Conservation (phyloP, 139 green algal species). For the Chlamydomonas eustigma region DNA sequence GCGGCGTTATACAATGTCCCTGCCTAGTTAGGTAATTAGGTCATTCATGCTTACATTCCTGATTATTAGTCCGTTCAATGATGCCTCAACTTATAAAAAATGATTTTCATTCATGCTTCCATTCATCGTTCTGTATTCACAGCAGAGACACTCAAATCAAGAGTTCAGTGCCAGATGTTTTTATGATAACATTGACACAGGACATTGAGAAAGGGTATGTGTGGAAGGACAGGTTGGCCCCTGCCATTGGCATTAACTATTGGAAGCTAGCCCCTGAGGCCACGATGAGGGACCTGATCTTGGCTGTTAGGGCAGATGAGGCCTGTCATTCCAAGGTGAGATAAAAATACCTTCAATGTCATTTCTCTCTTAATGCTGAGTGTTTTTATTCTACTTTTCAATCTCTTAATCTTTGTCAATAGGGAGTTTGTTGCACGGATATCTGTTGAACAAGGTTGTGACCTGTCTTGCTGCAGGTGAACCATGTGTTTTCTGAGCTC, state of each 20-base stretch:
- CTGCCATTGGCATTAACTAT: constrained; percentile 66
- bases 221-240: constrained; percentile 59
- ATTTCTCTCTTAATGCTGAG: neutral
- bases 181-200: too few relatives aligned
- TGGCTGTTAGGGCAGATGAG: constrained; percentile 86
- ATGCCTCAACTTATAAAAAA: too few relatives aligned
- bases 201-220: constrained; percentile 68
- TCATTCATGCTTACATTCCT: too few relatives aligned
- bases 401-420: neutral
- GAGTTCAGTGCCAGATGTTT: neutral
- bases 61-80: too few relatives aligned
- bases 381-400: neutral
- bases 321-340: constrained; percentile 87
- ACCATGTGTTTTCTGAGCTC: constrained; percentile 6
- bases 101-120: too few relatives aligned
- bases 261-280: constrained; percentile 53
- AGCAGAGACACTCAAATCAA: constrained; percentile 22
- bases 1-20: too few relatives aligned
- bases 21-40: too few relatives aligned
- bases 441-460: neutral
- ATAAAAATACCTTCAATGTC: constrained; percentile 46
- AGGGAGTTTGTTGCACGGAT: too few relatives aligned
- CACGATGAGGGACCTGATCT: constrained; percentile 76
- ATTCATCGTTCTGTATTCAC: too few relatives aligned
- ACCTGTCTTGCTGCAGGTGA: neutral